Evolutionary conservation across 306 rosid species (phyloP).

Genomic region (Arachis stenosperma): DNA sequence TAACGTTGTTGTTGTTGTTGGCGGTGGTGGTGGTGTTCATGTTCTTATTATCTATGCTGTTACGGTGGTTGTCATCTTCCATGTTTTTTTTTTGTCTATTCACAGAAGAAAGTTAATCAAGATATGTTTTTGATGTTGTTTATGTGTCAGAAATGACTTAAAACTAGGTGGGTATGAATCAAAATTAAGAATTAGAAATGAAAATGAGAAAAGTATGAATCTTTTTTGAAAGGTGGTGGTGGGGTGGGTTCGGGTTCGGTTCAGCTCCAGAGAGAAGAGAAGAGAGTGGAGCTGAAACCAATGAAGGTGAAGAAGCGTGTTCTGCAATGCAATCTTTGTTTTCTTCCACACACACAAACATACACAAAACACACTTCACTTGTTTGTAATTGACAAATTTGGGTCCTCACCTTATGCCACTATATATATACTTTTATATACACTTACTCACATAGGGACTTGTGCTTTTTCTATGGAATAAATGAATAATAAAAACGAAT

Average conservation of each 20-base stretch:
- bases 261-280: slow-evolving; percentile 39
- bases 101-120: background rate
- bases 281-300: slow-evolving; percentile 49
- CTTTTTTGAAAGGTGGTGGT: background rate
- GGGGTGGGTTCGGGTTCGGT: slow-evolving; percentile 30
- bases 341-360: background rate
- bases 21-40: background rate
- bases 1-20: background rate
- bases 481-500: background rate
- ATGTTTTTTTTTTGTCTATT: background rate
- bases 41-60: background rate
- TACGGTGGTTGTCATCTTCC: slow-evolving; percentile 3
- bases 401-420: background rate
- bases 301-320: slow-evolving; percentile 7
- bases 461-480: background rate
- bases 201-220: background rate
- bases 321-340: slow-evolving; percentile 21
- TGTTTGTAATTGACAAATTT: background rate
- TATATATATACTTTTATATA: background rate
- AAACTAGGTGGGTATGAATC: background rate
- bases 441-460: background rate
- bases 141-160: background rate
- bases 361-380: no score
- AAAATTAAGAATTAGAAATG: background rate
- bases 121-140: background rate